Percentiles rank a stretch among this genome's conserved stretches.
Conservation (phyloP, 768 basidiomycete species). For the Mycena galopus region DNA sequence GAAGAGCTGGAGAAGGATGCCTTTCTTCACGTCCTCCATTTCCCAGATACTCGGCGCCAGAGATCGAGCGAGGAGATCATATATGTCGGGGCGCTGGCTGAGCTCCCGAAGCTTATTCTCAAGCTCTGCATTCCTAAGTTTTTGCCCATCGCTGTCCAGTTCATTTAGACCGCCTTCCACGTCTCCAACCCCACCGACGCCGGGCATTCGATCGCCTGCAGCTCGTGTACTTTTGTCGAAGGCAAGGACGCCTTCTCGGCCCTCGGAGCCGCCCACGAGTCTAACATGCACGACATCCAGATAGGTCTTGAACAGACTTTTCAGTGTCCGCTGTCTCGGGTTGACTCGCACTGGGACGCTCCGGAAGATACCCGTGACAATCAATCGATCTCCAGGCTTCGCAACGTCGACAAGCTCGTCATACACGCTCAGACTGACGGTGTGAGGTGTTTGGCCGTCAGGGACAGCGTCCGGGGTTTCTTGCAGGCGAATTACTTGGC, state of each 20-base stretch:
- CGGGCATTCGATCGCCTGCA: constrained; percentile 75
- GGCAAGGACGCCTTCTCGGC: constrained; percentile 69
- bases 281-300: constrained; percentile 95
- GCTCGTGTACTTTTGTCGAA: constrained; percentile 85
- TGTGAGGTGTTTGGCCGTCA: constrained; percentile 98
- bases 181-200: constrained; percentile 78
- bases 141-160: constrained; percentile 56
- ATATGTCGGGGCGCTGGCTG: constrained; percentile 82
- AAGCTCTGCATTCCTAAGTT: constrained; percentile 73
- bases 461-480: constrained; percentile 99
- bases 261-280: constrained; percentile 74
- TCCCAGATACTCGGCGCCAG: constrained; percentile 97
- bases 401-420: constrained; percentile 97
- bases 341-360: constrained; percentile 97
- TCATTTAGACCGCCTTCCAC: constrained; percentile 77
- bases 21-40: constrained; percentile 99
- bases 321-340: constrained; percentile 90
- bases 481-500: constrained; percentile 95
- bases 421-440: constrained; percentile 96
- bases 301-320: constrained; percentile 97
- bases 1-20: constrained; percentile 94
- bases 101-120: constrained; percentile 84
- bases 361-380: constrained; percentile 94
- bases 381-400: constrained; percentile 94
- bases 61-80: constrained; percentile 85